Percentiles rank a stretch among this genome's conserved stretches.
Evolutionary conservation across 1,284 basidiomycete genomes (phyloP).

Genomic region (Farysia itapuensis): DNA sequence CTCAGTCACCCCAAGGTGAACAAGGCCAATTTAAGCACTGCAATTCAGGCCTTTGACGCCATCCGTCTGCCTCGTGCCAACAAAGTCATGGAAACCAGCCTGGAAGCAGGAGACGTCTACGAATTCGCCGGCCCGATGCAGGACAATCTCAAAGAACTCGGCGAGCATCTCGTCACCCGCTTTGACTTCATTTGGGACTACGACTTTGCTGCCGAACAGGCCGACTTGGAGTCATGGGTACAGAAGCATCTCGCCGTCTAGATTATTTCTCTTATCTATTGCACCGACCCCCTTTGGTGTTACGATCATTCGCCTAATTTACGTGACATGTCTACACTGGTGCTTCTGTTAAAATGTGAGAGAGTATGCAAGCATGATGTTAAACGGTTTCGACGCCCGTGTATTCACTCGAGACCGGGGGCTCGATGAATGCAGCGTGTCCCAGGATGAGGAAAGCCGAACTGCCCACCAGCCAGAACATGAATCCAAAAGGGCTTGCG

Average conservation of each 20-base stretch:
- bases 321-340: too few species aligned
- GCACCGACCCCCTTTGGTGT: too few species aligned
- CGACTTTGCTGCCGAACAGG: constrained; percentile 14
- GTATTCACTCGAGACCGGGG: constrained; percentile 86
- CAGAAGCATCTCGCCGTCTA: constrained; percentile 8
- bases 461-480: constrained; percentile 61
- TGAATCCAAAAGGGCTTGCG: constrained; percentile 50
- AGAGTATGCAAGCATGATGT: neutral
- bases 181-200: constrained; percentile 36
- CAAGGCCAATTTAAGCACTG: constrained; percentile 64
- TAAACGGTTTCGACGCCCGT: constrained; percentile 66
- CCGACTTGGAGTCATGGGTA: constrained; percentile 14
- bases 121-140: constrained; percentile 22
- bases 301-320: too few species aligned
- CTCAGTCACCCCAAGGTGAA: constrained; percentile 64
- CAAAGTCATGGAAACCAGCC: constrained; percentile 38
- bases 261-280: too few species aligned
- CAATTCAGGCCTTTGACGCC: constrained; percentile 44
- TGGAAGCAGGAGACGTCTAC: constrained; percentile 42
- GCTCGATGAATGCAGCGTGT: constrained; percentile 80
- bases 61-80: constrained; percentile 47
- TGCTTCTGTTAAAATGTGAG: too few species aligned
- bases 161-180: constrained; percentile 12
- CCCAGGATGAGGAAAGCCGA: constrained; percentile 65
- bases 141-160: constrained; percentile 13